phyloP scores from a whole-genome alignment of 2,329 filamentous ascomycete species.

The Fusarium napiforme region DNA sequence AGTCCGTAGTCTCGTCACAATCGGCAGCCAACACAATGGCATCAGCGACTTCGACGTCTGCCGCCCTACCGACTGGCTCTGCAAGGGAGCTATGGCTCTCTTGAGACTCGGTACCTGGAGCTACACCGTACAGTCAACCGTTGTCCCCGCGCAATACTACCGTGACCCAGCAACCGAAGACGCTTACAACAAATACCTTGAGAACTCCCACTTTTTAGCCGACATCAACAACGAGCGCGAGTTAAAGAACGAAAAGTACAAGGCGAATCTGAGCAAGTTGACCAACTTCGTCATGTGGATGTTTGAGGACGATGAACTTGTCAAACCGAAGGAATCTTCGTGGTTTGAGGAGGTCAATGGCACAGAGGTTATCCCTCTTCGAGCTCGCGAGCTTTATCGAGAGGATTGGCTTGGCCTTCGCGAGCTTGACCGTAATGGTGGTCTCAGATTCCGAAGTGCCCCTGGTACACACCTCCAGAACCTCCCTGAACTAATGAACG shows the following conservation, averaged over 20 bases:
- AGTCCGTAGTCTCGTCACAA: slow-evolving; percentile 84
- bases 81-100: slow-evolving; percentile 81
- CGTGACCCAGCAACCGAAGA: slow-evolving; percentile 65
- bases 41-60: slow-evolving; percentile 87
- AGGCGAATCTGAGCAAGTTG: slow-evolving; percentile 73
- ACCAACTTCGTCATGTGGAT: slow-evolving; percentile 88
- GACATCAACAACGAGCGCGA: slow-evolving; percentile 94
- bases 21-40: slow-evolving; percentile 92
- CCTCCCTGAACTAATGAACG: slow-evolving; percentile 70
- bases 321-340: slow-evolving; percentile 87
- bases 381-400: slow-evolving; percentile 77
- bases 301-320: slow-evolving; percentile 86
- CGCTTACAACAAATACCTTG: slow-evolving; percentile 76
- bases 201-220: slow-evolving; percentile 86
- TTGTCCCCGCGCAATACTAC: slow-evolving; percentile 97
- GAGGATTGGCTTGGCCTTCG: slow-evolving; percentile 95
- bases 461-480: slow-evolving; percentile 88
- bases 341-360: slow-evolving; percentile 92
- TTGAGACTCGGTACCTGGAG: slow-evolving; percentile 86
- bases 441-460: slow-evolving; percentile 77
- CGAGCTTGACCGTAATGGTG: slow-evolving; percentile 80
- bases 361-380: slow-evolving; percentile 73
- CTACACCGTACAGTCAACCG: slow-evolving; percentile 76
- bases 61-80: slow-evolving; percentile 77
- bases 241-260: slow-evolving; percentile 79